These are phyloP conservation scores for Solanum gracilifrons DNA, from an alignment of 257 asterid species.

Conservation along the genomic window DNA sequence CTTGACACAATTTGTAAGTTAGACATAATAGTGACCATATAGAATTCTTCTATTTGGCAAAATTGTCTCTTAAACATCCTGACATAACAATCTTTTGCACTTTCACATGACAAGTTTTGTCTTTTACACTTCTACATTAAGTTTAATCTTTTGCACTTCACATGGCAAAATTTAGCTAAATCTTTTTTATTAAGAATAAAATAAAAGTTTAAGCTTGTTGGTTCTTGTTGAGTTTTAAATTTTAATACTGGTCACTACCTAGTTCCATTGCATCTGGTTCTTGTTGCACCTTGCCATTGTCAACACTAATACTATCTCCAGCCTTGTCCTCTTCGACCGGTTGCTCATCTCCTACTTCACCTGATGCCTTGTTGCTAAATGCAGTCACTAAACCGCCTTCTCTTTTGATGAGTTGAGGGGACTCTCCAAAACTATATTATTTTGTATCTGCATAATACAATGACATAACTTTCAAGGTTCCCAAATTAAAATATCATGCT, in stretches of 20 bases:
- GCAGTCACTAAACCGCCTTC: slow-evolving; percentile 49
- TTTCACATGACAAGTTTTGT: not conserved
- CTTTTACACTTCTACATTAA: not conserved
- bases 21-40: not conserved
- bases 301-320: not conserved
- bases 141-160: not conserved
- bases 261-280: not conserved
- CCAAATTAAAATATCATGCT: not conserved
- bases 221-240: not conserved
- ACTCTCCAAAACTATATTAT: slow-evolving; percentile 5
- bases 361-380: slow-evolving; percentile 10
- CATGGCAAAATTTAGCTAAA: not conserved
- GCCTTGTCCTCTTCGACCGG: not conserved
- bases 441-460: slow-evolving; percentile 5
- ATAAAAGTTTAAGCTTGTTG: not conserved
- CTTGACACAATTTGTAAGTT: not conserved
- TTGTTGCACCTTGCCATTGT: not conserved
- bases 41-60: not conserved
- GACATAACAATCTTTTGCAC: not conserved
- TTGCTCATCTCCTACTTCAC: slow-evolving; percentile 12
- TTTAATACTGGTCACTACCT: not conserved
- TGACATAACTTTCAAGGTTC: not conserved
- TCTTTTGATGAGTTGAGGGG: slow-evolving; percentile 33
- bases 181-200: not conserved
- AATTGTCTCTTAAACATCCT: not conserved